Evolutionary conservation across 495 filamentous ascomycete species (phyloP), one percentile per base, ranked within the genome.

Genomic region (Bryoglossum gracile): DNA sequence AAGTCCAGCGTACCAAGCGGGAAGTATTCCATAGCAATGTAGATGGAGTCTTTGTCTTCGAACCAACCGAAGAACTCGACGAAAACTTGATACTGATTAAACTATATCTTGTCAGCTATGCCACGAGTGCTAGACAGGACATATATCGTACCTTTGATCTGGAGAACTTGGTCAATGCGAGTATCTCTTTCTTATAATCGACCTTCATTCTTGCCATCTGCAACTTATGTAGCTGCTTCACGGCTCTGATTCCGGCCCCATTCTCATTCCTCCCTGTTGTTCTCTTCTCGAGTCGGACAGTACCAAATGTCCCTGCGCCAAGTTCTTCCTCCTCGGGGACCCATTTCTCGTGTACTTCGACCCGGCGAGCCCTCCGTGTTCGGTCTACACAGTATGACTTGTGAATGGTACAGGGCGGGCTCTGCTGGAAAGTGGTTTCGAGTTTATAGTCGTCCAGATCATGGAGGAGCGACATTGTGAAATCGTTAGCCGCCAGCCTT

Each of bases 21-120:
- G 23, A 68, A 51, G 46, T 71, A 71, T 44, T 73, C 70, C 69
- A 71, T 71, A 6, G 68, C 56, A 24, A 73, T 60, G 35, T 57
- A 67, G 2, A 73, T 35, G 9, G 28, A 38, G 0, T 57, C 56
- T 0, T 46, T 21, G 17, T 43, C 43, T 34, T 71, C 63, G 45
- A 63, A 72, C 70, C 70, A 73, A 8, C 66, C 68, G 10, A 56
- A 55, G 25, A 55, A 65, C 26, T 62, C 54, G 19, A 67, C 65
- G 39, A 43, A 21, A 4, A n/a, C n/a, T n/a, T n/a, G n/a, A n/a
- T n/a, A n/a, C n/a, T n/a, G n/a, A n/a, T n/a, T n/a, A n/a, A n/a
- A n/a, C n/a, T n/a, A n/a, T n/a, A n/a, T n/a, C n/a, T n/a, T n/a
- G n/a, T n/a, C n/a, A n/a, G n/a, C n/a, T 22, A 4, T 5, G 38